Evolutionary conservation across 306 rosid genomes (phyloP).

Genomic region (Fragaria nilgerrensis): DNA sequence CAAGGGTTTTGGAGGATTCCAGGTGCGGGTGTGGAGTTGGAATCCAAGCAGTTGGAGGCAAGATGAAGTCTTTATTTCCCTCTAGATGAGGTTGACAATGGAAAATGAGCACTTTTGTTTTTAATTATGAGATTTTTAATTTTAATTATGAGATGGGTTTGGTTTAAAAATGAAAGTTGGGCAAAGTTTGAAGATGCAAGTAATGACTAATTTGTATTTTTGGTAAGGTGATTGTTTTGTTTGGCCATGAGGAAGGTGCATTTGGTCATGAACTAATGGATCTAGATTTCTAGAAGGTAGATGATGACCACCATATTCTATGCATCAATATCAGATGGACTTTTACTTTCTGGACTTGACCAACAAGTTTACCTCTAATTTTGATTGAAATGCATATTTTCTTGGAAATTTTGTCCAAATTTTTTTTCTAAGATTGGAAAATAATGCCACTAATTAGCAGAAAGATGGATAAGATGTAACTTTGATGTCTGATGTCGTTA

Average conservation of each 20-base stretch:
- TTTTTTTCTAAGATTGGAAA: not conserved
- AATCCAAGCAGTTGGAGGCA: constrained; percentile 8
- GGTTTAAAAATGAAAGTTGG: not conserved
- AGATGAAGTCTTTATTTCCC: constrained; percentile 7
- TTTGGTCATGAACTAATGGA: not conserved
- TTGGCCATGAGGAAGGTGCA: not conserved
- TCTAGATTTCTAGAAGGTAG: not conserved
- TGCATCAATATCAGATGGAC: not conserved
- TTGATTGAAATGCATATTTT: not conserved
- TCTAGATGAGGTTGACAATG: not conserved
- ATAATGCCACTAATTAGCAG: not conserved
- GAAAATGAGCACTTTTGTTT: not conserved
- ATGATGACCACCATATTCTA: not conserved
- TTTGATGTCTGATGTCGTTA: too few species aligned
- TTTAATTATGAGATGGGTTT: not conserved
- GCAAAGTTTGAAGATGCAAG: not conserved
- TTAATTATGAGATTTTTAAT: not conserved
- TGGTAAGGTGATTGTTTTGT: not conserved
- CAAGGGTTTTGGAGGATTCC: constrained; percentile 17
- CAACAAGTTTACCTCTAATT: not conserved
- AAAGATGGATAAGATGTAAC: not conserved
- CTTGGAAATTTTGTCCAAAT: not conserved
- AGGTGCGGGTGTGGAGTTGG: constrained; percentile 13
- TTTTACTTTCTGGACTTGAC: not conserved
- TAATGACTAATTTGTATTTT: not conserved